Evolutionary conservation across 1,284 basidiomycete species (phyloP), one percentile per base, ranked within the genome.

Genomic region (Coriolopsis trogii): DNA sequence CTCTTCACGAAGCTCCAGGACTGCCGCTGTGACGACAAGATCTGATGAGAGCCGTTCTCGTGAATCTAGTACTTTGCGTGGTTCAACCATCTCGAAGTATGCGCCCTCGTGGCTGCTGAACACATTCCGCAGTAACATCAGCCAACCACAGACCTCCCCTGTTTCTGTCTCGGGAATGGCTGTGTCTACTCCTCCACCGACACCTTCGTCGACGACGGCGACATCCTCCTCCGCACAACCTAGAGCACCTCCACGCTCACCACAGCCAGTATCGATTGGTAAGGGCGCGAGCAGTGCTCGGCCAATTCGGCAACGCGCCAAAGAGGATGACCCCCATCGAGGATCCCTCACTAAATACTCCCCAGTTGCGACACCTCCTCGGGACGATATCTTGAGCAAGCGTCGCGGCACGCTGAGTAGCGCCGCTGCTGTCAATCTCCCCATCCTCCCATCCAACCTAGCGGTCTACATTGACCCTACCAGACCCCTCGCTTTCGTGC

Each of bases 41-140:
- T 70, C 76, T 7, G 34, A 34, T 4, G 59, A 51, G 28, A 61
- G 44, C 40, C 63, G 45, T 21, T 47, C 45, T 21, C 53, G 49
- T 40, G 64, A 59, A 26, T 59, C 71, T 5, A 62, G 65, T 25
- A 56, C 68, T 15, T 64, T 74, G 13, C 74, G 76, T 21, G 64
- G 70, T 1, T 70, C 75, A 0, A 55, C 82, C 8, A 73, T 77
- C 6, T 82, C 87, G 1, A 88, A 83, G 60, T 75, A 89, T 29
- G 74, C 87, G 2, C 79, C 87, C 0, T 77, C 83, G 7, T 92
- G 89, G 89, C 67, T 91, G 7, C 84, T 90, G 65, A 88, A 83
- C 59, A 79, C 85, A 3, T 91, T 91, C 67, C 74, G 85, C 31
- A 81, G 78, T 53, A 80, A 72, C 0, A 75, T 78, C 13, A 80